Percentiles rank a stretch among this genome's conserved stretches.
phyloP scores from a whole-genome alignment of 1,139 yeast genomes.

The Williopsis jadinii region DNA sequence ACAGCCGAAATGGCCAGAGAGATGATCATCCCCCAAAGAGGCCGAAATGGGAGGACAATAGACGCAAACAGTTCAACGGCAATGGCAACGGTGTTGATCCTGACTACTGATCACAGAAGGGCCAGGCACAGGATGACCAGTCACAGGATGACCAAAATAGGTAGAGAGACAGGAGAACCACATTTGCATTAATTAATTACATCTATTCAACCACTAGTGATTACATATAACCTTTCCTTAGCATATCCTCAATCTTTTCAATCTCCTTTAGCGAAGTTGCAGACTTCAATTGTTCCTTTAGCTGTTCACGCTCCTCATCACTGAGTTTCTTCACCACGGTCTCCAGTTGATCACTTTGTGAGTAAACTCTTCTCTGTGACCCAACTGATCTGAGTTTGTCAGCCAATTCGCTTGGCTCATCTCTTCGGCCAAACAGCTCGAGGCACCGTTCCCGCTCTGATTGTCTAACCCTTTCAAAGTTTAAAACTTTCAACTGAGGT shows the following conservation, averaged over 20 bases:
- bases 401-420: conserved; percentile 13
- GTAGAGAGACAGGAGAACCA: too few relatives aligned
- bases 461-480: conserved; percentile 54
- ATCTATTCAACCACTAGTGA: neutral
- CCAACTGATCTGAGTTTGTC: neutral
- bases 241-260: conserved; percentile 54
- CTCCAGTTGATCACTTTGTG: neutral
- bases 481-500: conserved; percentile 59
- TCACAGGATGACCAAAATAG: too few relatives aligned
- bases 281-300: conserved; percentile 46
- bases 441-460: conserved; percentile 42
- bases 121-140: too few relatives aligned
- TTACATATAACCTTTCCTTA: conserved; percentile 31
- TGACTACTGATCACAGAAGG: neutral
- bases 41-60: neutral
- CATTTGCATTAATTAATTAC: too few relatives aligned
- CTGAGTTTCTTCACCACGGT: conserved; percentile 32
- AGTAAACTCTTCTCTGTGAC: neutral
- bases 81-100: neutral
- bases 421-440: conserved; percentile 37
- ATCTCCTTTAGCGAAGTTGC: conserved; percentile 74
- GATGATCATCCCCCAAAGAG: neutral
- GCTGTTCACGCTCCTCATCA: conserved; percentile 42
- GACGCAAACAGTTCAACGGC: neutral
- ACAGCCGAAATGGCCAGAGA: too few relatives aligned